Evolutionary conservation across 2,329 filamentous ascomycete genomes (phyloP).

Genomic region (Venturia nashicola): DNA sequence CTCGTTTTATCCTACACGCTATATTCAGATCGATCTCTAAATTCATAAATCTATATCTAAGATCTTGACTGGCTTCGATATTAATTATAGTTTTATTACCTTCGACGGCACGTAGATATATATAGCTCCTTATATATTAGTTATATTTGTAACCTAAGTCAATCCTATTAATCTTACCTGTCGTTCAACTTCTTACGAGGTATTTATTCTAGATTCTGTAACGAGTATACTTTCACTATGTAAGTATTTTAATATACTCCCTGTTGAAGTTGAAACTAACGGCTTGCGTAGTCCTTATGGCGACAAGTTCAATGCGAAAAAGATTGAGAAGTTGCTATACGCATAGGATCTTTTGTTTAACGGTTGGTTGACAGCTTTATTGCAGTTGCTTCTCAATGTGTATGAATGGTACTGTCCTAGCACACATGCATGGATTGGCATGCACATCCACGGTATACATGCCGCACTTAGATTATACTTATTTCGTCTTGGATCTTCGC

Average conservation of each 20-base stretch:
- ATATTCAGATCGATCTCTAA: conserved; percentile 75
- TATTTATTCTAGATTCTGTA: background rate
- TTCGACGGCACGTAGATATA: conserved; percentile 75
- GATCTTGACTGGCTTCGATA: conserved; percentile 79
- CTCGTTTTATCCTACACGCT: conserved; percentile 70
- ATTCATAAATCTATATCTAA: conserved; percentile 76
- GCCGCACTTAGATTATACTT: too few species aligned
- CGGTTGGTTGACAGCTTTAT: conserved; percentile 20
- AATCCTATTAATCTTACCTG: conserved; percentile 71
- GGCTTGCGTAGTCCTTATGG: conserved; percentile 43
- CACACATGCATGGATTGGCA: too few species aligned
- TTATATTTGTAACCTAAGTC: conserved; percentile 68
- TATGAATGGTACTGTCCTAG: too few species aligned
- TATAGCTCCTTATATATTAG: conserved; percentile 62
- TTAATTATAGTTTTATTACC: conserved; percentile 71
- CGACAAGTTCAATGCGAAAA: conserved; percentile 40
- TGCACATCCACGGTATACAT: too few species aligned
- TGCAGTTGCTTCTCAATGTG: too few species aligned
- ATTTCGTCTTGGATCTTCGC: too few species aligned
- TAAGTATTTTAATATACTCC: background rate
- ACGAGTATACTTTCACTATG: conserved; percentile 50
- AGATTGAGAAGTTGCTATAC: conserved; percentile 72
- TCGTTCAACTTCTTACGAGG: conserved; percentile 72
- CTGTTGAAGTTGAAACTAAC: background rate
- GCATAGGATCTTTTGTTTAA: conserved; percentile 73